Conservation (phyloP, 768 basidiomycete genomes). For the Lyophyllum atratum region DNA sequence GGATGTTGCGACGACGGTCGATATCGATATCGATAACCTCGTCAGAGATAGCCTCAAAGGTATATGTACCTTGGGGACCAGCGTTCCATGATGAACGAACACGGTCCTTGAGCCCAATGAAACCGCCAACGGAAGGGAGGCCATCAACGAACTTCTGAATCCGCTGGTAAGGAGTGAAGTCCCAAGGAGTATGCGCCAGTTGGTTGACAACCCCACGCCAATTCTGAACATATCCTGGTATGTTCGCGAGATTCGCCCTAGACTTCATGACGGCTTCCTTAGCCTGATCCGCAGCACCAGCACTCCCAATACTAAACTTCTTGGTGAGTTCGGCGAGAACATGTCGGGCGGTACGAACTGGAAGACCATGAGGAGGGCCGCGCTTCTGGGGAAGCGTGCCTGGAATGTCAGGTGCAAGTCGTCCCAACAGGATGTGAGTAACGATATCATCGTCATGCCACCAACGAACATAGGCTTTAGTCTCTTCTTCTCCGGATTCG, state of each 20-base stretch:
- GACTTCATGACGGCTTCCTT: not conserved
- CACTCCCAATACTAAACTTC: not conserved
- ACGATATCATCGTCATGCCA: not conserved
- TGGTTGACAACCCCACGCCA: not conserved
- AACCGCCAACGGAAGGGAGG: not conserved
- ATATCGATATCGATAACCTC: not conserved
- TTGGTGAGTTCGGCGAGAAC: not conserved
- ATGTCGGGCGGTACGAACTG: not conserved
- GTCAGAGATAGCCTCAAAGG: not conserved
- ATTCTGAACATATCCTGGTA: not conserved
- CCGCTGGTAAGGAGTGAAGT: not conserved
- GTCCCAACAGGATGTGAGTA: not conserved
- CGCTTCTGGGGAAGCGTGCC: not conserved
- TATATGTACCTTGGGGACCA: not conserved
- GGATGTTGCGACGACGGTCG: not conserved
- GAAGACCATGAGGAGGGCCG: not conserved
- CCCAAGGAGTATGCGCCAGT: not conserved
- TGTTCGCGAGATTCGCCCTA: too few species aligned
- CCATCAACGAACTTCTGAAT: conserved; percentile 3
- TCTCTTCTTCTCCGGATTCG: not conserved
- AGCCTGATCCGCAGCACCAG: not conserved
- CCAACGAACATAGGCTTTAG: not conserved
- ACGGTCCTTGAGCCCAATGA: not conserved
- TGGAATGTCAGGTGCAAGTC: not conserved
- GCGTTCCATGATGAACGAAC: not conserved